These are phyloP conservation scores for Chaetomium sp. DNA, from an alignment of 2,329 filamentous ascomycete species.

Conservation along the genomic window DNA sequence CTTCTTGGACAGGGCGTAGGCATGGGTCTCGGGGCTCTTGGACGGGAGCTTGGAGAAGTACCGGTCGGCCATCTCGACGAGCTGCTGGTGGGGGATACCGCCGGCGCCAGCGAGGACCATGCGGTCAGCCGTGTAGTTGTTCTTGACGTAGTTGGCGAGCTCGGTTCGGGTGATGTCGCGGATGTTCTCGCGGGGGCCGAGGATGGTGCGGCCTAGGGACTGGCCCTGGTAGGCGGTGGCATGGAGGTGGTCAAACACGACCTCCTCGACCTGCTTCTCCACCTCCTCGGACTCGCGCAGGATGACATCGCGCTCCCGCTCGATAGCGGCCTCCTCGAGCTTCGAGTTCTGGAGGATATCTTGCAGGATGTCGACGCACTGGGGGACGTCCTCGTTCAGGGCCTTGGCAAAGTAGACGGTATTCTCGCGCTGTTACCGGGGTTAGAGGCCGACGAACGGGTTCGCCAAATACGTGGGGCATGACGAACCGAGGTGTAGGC, in stretches of 20 bases:
- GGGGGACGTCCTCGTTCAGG: slow-evolving; percentile 96
- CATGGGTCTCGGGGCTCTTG: slow-evolving; percentile 72
- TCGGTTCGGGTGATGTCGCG: slow-evolving; percentile 91
- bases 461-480: background rate
- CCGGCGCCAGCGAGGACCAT: slow-evolving; percentile 98
- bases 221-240: slow-evolving; percentile 97
- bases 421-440: slow-evolving; percentile 77
- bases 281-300: slow-evolving; percentile 99
- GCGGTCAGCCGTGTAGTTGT: slow-evolving; percentile 98
- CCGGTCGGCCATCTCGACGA: slow-evolving; percentile 95
- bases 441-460: slow-evolving; percentile 25
- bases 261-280: slow-evolving; percentile 99
- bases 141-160: slow-evolving; percentile 95
- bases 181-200: slow-evolving; percentile 98
- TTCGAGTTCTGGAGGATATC: slow-evolving; percentile 99
- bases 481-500: slow-evolving; percentile 89
- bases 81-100: slow-evolving; percentile 88
- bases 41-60: slow-evolving; percentile 82
- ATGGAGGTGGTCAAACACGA: slow-evolving; percentile 98
- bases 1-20: slow-evolving; percentile 77
- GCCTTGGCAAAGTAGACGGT: slow-evolving; percentile 99
- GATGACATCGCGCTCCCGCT: slow-evolving; percentile 98
- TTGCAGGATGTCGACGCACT: slow-evolving; percentile 96
- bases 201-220: slow-evolving; percentile 94
- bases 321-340: slow-evolving; percentile 88